Base-by-base conservation (phyloP, 768 basidiomycete species). In the Collybiopsis confluens region DNA sequence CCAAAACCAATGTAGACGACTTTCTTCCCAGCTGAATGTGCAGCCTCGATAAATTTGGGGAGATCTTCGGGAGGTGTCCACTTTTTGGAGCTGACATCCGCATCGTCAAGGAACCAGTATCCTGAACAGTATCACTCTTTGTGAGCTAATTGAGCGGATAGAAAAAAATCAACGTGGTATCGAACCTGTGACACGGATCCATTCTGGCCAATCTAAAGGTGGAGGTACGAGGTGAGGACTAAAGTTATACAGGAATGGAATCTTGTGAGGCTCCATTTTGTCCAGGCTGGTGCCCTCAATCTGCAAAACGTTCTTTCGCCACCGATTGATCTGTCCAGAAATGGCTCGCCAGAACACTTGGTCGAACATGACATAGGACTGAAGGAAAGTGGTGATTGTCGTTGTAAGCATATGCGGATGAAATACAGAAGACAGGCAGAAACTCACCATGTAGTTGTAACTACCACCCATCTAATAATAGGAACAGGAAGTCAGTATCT, bases 1-100 rank as follows among this genome's bases (percentile, higher is more conserved):
- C 95, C 95, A 64, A 98, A 98, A 30, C 96, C 96, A 65, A 99
- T 92, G 70, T 98, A 99, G 8, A 98, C 92, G 35, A 99, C 77
- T 71, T 93, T 97, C 80, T 90, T 93, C 52, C 82, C 82, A 21
- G 75, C 71, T 35, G 75, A 73, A 60, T 82, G 88, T 9, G 96
- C 92, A 26, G 75, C 73, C 45, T 90, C 82, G 53, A 99, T 92
- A 64, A 97, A 99, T 37, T 81, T 70, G 6, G 92, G 68, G 8
- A 99, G 78, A 40, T 86, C 86, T 10, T 80, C 65, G 0, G 96
- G 92, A 11, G 97, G 90, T 2, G 79, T 73, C 95, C 95, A 99
- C 73, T 90, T 92, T 73, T 85, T 86, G 5, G 85, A 76, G 54
- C 89, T 86, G 45, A 94, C 91, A 56, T 95, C 90, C 5, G 95